A percentile compares a stretch with the other conserved stretches of the same genome.
Conservation (phyloP, 345 rosid genomes). For the Corymbia maculata region DNA sequence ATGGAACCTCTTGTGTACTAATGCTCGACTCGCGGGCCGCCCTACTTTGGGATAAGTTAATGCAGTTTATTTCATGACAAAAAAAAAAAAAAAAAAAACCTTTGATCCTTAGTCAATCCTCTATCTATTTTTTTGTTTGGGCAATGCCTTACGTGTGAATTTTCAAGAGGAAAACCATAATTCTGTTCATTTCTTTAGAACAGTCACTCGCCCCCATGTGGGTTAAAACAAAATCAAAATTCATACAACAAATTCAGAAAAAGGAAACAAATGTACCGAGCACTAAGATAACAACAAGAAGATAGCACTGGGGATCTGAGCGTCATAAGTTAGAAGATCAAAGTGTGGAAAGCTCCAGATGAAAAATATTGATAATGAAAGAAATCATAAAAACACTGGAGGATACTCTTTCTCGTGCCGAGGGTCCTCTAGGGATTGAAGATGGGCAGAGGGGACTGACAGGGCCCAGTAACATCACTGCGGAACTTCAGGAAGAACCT, state of each 20-base stretch:
- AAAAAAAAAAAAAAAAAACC: no score
- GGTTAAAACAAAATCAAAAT: neutral
- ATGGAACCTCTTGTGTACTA: no score
- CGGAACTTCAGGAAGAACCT: neutral
- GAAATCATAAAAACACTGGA: neutral
- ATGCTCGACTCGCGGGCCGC: no score
- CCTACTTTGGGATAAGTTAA: no score
- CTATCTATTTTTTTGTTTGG: no score
- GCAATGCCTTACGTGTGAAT: neutral
- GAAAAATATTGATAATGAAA: no score
- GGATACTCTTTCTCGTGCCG: rapidly evolving
- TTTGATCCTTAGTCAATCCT: neutral
- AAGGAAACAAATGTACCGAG: neutral
- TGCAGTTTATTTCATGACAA: no score
- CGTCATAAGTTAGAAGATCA: no score
- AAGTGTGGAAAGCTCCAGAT: neutral
- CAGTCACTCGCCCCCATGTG: neutral
- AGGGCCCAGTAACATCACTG: neutral
- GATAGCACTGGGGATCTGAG: rapidly evolving
- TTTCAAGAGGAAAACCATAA: neutral
- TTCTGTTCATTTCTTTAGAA: neutral
- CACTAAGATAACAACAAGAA: neutral
- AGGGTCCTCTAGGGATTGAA: no score
- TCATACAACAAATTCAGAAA: neutral
- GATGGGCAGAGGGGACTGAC: neutral